A percentile compares a stretch with the other conserved stretches of the same genome.
Evolutionary conservation across 306 rosid genomes (phyloP).

Genomic region (Canavalia ensiformis): DNA sequence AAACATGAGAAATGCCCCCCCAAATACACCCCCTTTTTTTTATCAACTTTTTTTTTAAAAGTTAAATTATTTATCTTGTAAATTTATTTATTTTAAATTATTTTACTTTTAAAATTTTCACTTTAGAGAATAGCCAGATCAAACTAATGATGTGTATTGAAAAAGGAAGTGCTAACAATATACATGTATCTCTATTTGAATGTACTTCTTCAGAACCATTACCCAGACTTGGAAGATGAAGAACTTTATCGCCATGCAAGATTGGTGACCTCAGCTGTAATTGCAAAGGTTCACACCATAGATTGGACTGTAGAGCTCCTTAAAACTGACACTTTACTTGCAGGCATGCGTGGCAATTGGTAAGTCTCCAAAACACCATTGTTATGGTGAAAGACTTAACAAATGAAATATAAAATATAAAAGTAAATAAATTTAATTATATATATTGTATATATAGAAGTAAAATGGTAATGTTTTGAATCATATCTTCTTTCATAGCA

Average conservation of each 20-base stretch:
- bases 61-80: too few relatives aligned
- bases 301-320: slow-evolving; percentile 82
- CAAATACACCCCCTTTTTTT: too few relatives aligned
- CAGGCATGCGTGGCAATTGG: slow-evolving; percentile 72
- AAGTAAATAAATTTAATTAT: too few relatives aligned
- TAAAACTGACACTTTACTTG: slow-evolving; percentile 68
- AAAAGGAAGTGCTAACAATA: neutral
- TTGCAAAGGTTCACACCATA: slow-evolving; percentile 71
- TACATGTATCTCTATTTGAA: neutral
- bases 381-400: too few relatives aligned
- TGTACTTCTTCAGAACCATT: slow-evolving; percentile 41
- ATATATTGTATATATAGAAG: neutral
- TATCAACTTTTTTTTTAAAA: too few relatives aligned
- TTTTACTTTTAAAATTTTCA: too few relatives aligned
- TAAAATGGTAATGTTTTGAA: neutral
- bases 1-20: too few relatives aligned
- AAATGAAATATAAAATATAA: too few relatives aligned
- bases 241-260: slow-evolving; percentile 68
- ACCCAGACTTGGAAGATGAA: slow-evolving; percentile 55
- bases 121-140: too few relatives aligned
- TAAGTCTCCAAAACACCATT: slow-evolving; percentile 33
- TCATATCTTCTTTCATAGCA: neutral
- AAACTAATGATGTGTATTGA: too few relatives aligned
- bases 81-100: too few relatives aligned
- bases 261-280: slow-evolving; percentile 73